Base-by-base conservation (phyloP, 371 early-diverging fungal species). In the Mortierella sp. region DNA sequence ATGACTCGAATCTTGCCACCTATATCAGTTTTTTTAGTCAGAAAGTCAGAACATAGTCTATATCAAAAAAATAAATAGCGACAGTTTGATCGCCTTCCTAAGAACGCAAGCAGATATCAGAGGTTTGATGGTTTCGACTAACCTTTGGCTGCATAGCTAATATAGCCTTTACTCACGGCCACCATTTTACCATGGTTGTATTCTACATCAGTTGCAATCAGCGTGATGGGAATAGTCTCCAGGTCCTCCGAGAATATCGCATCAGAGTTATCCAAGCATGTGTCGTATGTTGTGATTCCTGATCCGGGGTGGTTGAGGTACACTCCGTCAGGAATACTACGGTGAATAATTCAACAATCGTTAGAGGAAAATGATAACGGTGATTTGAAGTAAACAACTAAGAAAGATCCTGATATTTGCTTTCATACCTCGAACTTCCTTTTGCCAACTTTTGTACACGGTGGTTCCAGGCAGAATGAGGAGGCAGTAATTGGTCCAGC, bases 101-200 rank as follows among this genome's bases (percentile, higher is more conserved):
- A 30, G 30, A 30, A 30, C 30, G 4, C 30, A 30, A 30, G 30
- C 30, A 30, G 4, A 30, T 30, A 30, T 30, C 30, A 30, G 30
- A 58, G 55, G 37, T 64, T 6, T 8, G 12, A 22, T 22, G 26
- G 30, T 8, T 30, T 14, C 16, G 45, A 68, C 66, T 30, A 43
- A 86, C 86, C 86, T 70, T 86, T 86, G 14, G 84, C 83, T 18
- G 80, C 78, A 60, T 86, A 86, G 43, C 86, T 84, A 55, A 86
- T 86, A 32, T 77, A 86, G 16, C 76, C 77, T 14, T 75, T 78
- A 76, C 84, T 86, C 20, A 83, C 86, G 3, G 86, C 83, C 11
- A 86, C 78, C 66, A 74, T 83, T 49, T 70, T 84, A 49, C 84
- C 84, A 30, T 73, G 68, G 40, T 83, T 69, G 62, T 84, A 86